These are phyloP conservation scores for Echites panduratus DNA, from an alignment of 257 asterid species.

Conservation along the genomic window DNA sequence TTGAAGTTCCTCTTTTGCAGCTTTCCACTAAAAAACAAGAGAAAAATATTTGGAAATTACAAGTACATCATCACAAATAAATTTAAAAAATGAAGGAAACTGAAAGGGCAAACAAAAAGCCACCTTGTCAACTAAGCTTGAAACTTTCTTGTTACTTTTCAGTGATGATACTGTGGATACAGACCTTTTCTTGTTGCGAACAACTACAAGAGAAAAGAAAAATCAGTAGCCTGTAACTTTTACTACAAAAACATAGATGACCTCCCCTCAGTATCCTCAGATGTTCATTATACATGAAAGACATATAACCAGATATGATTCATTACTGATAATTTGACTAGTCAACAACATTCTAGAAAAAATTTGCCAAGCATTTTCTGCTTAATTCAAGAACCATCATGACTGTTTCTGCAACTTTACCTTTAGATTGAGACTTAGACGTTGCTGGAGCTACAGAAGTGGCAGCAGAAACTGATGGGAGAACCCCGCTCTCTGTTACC, in stretches of 20 bases:
- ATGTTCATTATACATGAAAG: not conserved
- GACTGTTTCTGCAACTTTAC: conserved; percentile 28
- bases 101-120: not conserved
- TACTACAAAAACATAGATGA: not conserved
- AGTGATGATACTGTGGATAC: conserved; percentile 61
- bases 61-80: not conserved
- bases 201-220: conserved; percentile 33
- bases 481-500: conserved; percentile 20
- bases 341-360: not conserved
- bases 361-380: not conserved
- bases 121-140: conserved; percentile 97
- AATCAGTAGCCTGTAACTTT: not conserved
- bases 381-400: not conserved
- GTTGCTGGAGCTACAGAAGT: conserved; percentile 39
- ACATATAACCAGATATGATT: not conserved
- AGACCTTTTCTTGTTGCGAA: conserved; percentile 67
- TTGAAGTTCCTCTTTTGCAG: conserved; percentile 93
- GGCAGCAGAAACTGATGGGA: conserved; percentile 37
- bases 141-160: conserved; percentile 90
- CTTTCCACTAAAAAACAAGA: conserved; percentile 73
- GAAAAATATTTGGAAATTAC: conserved; percentile 6
- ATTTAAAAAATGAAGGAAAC: conserved; percentile 1
- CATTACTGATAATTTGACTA: not conserved
- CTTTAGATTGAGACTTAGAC: conserved; percentile 58
- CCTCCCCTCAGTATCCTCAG: not conserved